Conservation (phyloP, 805 yeast species). For the Yamadazyma ubonensis region DNA sequence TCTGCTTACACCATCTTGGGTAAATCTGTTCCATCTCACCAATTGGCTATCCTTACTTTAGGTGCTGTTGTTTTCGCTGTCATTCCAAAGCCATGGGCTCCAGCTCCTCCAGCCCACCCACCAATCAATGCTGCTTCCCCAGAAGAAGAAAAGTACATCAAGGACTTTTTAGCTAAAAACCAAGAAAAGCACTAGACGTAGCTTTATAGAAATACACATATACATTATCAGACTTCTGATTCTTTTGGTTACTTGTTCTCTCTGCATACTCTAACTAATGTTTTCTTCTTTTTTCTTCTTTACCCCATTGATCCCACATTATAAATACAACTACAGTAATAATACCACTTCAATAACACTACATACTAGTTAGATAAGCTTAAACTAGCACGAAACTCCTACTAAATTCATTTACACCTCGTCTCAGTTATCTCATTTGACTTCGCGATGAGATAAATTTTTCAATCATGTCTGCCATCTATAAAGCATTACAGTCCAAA, state of each 20-base stretch:
- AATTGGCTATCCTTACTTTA: conserved; percentile 77
- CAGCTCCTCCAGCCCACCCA: conserved; percentile 61
- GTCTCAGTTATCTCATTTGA: neutral
- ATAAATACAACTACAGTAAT: no score
- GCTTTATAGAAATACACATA: no score
- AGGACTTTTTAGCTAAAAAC: conserved; percentile 60
- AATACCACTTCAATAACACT: no score
- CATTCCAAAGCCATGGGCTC: conserved; percentile 73
- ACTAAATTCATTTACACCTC: no score
- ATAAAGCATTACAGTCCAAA: conserved; percentile 45
- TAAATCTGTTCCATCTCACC: conserved; percentile 79
- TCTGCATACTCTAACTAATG: no score
- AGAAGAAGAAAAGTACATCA: conserved; percentile 87
- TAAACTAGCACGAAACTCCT: no score
- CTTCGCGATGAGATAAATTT: conserved; percentile 16
- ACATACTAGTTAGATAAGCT: no score
- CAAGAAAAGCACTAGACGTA: conserved; percentile 30
- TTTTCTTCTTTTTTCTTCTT: no score
- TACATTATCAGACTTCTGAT: no score
- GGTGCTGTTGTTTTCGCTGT: conserved; percentile 62
- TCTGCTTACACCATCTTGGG: conserved; percentile 85
- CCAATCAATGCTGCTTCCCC: conserved; percentile 73
- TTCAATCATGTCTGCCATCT: conserved; percentile 42
- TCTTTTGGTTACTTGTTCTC: neutral
- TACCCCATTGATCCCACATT: no score